Base-by-base conservation (phyloP, 108 stramenopile genomes). In the Cyclotella sp. region DNA sequence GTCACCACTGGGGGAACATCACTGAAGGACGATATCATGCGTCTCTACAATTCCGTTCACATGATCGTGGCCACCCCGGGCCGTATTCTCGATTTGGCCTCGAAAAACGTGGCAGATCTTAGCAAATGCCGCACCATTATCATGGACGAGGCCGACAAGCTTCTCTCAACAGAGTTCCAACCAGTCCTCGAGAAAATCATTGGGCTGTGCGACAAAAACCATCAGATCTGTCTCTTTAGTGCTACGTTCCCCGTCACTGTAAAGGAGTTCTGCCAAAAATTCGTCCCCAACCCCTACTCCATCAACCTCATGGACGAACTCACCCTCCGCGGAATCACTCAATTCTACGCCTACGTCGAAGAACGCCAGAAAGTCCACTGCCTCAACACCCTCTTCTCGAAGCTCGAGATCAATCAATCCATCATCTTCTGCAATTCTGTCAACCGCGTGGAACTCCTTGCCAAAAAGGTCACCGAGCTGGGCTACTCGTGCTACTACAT, bases 221-320 rank as follows among this genome's bases (percentile, higher is more conserved):
- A 98, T 54, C 99, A 99, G 78, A 98, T 99, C 70, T 96, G 97
- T 77, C 92, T 99, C 26, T 98, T 99, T 86, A 94, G 93, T 70
- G 99, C 99, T 9, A 99, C 99, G 0, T 99, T 99, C 79, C 98
- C 98, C 9, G 96, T 98, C 19, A 96, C 97, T 43, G 98, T 99
- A 39, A 97, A 96, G 86, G 82, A 79, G 51, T 99, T 99, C 83
- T 97, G 97, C 86, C 88, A 97, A 65, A 87, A 94, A 70, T 94
- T 95, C 73, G 95, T 98, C 47, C 93, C 95, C 21, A 93, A 94
- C 57, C 90, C 96, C 16, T 96, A 96, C 79, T 89, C 89, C 52
- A 98, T 99, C 85, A 98, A 99, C 76, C 91, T 99, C 27, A 99
- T 98, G 98, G 99, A 99, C 59, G 99, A 99, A 84, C 96, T 99